Conservation (phyloP, 768 basidiomycete genomes). For the Gymnopilus dilepis region DNA sequence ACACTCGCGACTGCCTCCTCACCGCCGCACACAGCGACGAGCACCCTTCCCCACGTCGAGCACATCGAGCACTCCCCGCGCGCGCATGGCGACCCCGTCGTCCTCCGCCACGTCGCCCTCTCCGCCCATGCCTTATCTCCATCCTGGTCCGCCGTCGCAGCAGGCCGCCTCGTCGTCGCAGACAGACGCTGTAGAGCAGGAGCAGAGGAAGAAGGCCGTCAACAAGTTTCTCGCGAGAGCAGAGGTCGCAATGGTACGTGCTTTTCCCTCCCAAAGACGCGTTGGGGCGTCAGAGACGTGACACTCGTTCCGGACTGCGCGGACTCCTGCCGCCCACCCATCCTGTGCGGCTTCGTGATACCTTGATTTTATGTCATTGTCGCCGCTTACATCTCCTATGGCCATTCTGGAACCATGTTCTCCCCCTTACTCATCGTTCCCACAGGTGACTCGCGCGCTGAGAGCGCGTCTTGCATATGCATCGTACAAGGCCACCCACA, state of each 20-base stretch:
- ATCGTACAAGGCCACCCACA: slow-evolving; percentile 82
- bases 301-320: slow-evolving; percentile 26
- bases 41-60: slow-evolving; percentile 38
- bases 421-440: slow-evolving; percentile 43
- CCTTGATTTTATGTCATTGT: slow-evolving; percentile 11
- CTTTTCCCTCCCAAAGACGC: slow-evolving; percentile 48
- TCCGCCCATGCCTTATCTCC: slow-evolving; percentile 69
- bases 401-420: slow-evolving; percentile 37
- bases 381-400: slow-evolving; percentile 17
- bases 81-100: slow-evolving; percentile 77
- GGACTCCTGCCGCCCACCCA: slow-evolving; percentile 19
- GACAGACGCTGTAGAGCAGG: slow-evolving; percentile 52
- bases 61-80: slow-evolving; percentile 41
- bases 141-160: slow-evolving; percentile 47
- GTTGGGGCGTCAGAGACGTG: slow-evolving; percentile 40
- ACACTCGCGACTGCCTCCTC: slow-evolving; percentile 33
- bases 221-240: slow-evolving; percentile 81
- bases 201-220: slow-evolving; percentile 69
- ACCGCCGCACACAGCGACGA: slow-evolving; percentile 43
- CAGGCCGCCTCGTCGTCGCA: slow-evolving; percentile 38
- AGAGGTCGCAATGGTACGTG: slow-evolving; percentile 79
- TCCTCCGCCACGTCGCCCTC: slow-evolving; percentile 86
- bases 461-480: slow-evolving; percentile 84
- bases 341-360: slow-evolving; percentile 17
- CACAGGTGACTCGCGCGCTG: slow-evolving; percentile 79